Evolutionary conservation across 2,329 filamentous ascomycete species (phyloP).

Genomic region (Thermoascus crustaceus): DNA sequence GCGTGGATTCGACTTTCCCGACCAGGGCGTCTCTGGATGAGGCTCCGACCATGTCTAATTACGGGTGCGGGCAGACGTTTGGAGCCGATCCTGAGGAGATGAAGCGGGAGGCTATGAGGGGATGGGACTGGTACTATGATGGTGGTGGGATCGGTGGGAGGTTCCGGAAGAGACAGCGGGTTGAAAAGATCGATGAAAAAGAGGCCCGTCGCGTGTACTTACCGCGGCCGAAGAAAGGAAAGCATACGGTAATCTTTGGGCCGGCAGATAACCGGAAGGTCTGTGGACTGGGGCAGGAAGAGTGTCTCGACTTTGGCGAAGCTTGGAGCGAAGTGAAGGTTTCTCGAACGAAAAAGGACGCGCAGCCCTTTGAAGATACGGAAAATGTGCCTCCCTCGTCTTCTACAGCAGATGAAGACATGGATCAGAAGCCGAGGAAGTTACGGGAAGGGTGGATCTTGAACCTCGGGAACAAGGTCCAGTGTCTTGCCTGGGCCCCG

Average conservation of each 20-base stretch:
- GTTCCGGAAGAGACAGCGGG: slow-evolving; percentile 38
- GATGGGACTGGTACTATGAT: slow-evolving; percentile 48
- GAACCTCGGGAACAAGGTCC: slow-evolving; percentile 47
- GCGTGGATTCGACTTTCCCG: slow-evolving; percentile 44
- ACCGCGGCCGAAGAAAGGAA: slow-evolving; percentile 18
- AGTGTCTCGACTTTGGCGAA: slow-evolving; percentile 39
- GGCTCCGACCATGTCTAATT: slow-evolving; percentile 21
- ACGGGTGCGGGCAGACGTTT: slow-evolving; percentile 35
- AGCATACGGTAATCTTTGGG: slow-evolving; percentile 45
- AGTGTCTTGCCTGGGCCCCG: slow-evolving; percentile 43
- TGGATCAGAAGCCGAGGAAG: slow-evolving; percentile 12
- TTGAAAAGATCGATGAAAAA: slow-evolving; percentile 25
- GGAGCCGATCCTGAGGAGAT: slow-evolving; percentile 35
- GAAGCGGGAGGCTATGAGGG: slow-evolving; percentile 37
- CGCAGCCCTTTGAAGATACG: background rate
- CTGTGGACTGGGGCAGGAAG: slow-evolving; percentile 34
- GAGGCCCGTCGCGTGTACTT: slow-evolving; percentile 38
- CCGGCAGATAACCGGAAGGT: slow-evolving; percentile 37
- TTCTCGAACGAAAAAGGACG: slow-evolving; percentile 8
- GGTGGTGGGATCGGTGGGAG: slow-evolving; percentile 29
- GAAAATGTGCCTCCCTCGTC: slow-evolving; percentile 1
- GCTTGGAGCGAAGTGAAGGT: slow-evolving; percentile 29
- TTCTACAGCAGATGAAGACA: slow-evolving; percentile 6
- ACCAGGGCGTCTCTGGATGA: slow-evolving; percentile 31
- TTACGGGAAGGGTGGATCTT: slow-evolving; percentile 45